Conservation (phyloP, 2,329 filamentous ascomycete genomes). For the Neofusicoccum parvum region DNA sequence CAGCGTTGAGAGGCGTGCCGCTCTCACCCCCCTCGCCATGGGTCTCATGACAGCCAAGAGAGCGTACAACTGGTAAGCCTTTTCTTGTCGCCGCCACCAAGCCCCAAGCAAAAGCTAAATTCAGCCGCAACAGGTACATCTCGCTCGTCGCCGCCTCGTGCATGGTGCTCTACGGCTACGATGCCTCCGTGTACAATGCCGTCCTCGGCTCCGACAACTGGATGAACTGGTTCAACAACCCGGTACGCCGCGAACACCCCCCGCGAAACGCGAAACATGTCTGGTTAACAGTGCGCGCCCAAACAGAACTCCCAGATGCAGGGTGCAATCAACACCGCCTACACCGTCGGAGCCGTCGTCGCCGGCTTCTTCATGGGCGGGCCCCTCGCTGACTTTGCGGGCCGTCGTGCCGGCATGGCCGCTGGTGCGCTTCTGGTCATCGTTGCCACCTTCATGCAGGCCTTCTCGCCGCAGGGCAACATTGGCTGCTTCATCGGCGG, state of each 20-base stretch:
- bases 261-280: background rate
- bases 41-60: conserved; percentile 32
- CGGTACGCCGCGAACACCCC: conserved; percentile 25
- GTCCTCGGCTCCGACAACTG: conserved; percentile 69
- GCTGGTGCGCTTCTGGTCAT: conserved; percentile 66
- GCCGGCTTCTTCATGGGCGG: conserved; percentile 71
- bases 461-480: conserved; percentile 62
- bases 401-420: conserved; percentile 67
- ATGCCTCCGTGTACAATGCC: conserved; percentile 74
- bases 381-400: conserved; percentile 63
- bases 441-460: conserved; percentile 69
- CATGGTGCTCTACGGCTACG: conserved; percentile 76
- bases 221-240: conserved; percentile 63
- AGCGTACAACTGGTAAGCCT: conserved; percentile 51
- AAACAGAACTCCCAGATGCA: conserved; percentile 44
- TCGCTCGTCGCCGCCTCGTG: conserved; percentile 71
- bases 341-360: conserved; percentile 71
- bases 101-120: conserved; percentile 20
- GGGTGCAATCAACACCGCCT: conserved; percentile 66
- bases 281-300: background rate
- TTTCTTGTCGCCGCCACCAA: background rate
- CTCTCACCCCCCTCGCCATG: conserved; percentile 9
- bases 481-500: conserved; percentile 70
- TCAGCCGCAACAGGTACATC: conserved; percentile 57
- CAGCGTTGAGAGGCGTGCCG: background rate